These are phyloP conservation scores for Letharia columbiana DNA, from an alignment of 495 filamentous ascomycete genomes.

Conservation along the genomic window DNA sequence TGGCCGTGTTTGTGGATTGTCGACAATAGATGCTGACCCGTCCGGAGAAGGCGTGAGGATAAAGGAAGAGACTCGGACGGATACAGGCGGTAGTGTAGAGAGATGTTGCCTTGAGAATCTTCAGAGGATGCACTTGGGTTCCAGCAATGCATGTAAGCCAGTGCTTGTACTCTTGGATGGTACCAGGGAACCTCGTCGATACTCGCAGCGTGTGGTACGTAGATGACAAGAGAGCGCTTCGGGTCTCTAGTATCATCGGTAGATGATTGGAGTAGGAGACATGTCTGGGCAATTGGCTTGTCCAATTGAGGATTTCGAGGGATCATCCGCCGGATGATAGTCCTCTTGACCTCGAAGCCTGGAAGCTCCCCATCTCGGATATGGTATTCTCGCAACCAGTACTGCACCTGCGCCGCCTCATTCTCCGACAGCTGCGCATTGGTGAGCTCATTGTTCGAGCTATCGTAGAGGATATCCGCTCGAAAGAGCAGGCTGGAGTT, in stretches of 20 bases:
- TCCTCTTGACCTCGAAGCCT: constrained; percentile 48
- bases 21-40: constrained; percentile 58
- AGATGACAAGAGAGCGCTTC: constrained; percentile 55
- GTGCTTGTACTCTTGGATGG: constrained; percentile 62
- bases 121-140: constrained; percentile 28
- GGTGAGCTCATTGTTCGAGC: constrained; percentile 22
- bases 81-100: constrained; percentile 62
- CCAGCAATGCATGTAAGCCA: constrained; percentile 68
- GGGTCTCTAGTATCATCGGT: not conserved
- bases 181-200: constrained; percentile 70
- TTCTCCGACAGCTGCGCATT: not conserved
- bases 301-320: constrained; percentile 75
- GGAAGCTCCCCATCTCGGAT: constrained; percentile 35
- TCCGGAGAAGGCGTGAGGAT: constrained; percentile 55
- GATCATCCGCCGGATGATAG: constrained; percentile 63
- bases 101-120: constrained; percentile 43
- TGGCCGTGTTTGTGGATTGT: constrained; percentile 71
- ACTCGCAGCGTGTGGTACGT: constrained; percentile 60
- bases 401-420: constrained; percentile 8
- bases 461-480: constrained; percentile 70
- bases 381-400: constrained; percentile 9
- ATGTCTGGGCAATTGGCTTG: constrained; percentile 66
- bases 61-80: constrained; percentile 31
- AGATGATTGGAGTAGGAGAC: constrained; percentile 44
- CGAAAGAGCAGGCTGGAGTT: constrained; percentile 76